A percentile compares a stretch with the other conserved stretches of the same genome.
phyloP scores from a whole-genome alignment of 2,329 filamentous ascomycete genomes.

The Calonectria pseudoreteaudii region DNA sequence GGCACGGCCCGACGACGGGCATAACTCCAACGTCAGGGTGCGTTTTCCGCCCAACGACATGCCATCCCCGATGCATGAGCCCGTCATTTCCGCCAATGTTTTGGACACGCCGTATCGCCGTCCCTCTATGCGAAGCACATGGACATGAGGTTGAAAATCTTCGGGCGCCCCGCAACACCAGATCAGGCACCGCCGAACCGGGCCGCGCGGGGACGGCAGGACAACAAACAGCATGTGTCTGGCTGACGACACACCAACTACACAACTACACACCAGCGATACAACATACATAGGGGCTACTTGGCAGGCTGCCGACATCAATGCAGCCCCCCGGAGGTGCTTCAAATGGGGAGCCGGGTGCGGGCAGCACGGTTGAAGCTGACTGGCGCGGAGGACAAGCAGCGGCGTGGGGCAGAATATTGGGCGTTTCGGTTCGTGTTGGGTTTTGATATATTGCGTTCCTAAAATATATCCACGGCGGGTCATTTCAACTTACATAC shows the following conservation, averaged over 20 bases:
- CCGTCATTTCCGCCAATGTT: not conserved
- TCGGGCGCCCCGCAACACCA: conserved; percentile 22
- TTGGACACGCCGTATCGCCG: not conserved
- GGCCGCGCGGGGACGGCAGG: not conserved
- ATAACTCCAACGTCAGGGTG: not conserved
- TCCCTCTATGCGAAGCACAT: not conserved
- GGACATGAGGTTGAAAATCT: not conserved
- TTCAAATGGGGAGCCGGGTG: not conserved
- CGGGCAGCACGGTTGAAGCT: conserved; percentile 20
- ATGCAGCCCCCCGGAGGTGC: conserved; percentile 11
- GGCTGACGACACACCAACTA: not conserved
- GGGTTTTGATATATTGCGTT: conserved; percentile 12
- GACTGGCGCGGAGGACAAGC: not conserved
- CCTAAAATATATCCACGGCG: conserved; percentile 22
- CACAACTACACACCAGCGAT: not conserved
- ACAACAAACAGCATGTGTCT: conserved; percentile 1
- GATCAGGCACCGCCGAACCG: conserved; percentile 26
- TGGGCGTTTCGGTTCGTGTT: conserved; percentile 13
- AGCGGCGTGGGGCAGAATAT: conserved; percentile 16
- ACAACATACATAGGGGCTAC: not conserved
- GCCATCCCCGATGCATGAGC: not conserved
- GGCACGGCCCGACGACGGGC: conserved; percentile 12
- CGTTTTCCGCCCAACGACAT: not conserved
- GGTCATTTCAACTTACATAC: conserved; percentile 16
- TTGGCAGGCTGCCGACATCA: conserved; percentile 10